Percentiles rank a stretch among this genome's conserved stretches.
Conservation (phyloP, 768 basidiomycete species). For the Kwoniella dejecticola region DNA sequence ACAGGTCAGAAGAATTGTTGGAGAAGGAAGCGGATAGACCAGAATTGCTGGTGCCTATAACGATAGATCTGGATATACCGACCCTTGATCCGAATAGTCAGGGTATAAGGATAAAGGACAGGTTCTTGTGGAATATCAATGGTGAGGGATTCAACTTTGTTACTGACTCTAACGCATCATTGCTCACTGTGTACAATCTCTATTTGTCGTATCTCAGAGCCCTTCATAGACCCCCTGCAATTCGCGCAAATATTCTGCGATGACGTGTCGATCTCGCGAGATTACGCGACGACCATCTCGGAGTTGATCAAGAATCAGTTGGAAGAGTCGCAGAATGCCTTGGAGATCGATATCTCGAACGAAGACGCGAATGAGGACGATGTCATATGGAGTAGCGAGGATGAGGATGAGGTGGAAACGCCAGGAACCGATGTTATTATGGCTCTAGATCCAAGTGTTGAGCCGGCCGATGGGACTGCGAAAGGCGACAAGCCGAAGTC, state of each 20-base stretch:
- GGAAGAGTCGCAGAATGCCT: constrained; percentile 83
- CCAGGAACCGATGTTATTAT: constrained; percentile 8
- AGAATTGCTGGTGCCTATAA: constrained; percentile 78
- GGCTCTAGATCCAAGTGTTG: constrained; percentile 7
- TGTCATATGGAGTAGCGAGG: constrained; percentile 45
- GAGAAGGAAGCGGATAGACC: constrained; percentile 64
- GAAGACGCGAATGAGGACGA: constrained; percentile 58
- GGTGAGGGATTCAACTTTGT: too few relatives aligned
- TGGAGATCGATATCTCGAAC: constrained; percentile 62
- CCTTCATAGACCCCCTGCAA: constrained; percentile 75
- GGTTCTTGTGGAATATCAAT: constrained; percentile 93
- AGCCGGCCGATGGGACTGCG: constrained; percentile 1
- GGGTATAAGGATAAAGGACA: constrained; percentile 86
- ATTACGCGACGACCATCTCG: constrained; percentile 76
- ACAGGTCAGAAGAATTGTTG: constrained; percentile 65
- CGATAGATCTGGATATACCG: constrained; percentile 93
- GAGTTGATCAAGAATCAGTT: constrained; percentile 87
- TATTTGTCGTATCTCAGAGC: constrained; percentile 58
- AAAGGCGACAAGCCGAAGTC: constrained; percentile 22
- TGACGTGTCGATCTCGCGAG: constrained; percentile 76
- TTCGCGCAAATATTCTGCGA: constrained; percentile 86
- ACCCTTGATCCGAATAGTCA: constrained; percentile 80
- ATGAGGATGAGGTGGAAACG: constrained; percentile 31
- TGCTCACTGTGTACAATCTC: too few relatives aligned
- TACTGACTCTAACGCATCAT: too few relatives aligned